Conservation (phyloP, 1,284 basidiomycete genomes). For the Sporisorium scitamineum region DNA sequence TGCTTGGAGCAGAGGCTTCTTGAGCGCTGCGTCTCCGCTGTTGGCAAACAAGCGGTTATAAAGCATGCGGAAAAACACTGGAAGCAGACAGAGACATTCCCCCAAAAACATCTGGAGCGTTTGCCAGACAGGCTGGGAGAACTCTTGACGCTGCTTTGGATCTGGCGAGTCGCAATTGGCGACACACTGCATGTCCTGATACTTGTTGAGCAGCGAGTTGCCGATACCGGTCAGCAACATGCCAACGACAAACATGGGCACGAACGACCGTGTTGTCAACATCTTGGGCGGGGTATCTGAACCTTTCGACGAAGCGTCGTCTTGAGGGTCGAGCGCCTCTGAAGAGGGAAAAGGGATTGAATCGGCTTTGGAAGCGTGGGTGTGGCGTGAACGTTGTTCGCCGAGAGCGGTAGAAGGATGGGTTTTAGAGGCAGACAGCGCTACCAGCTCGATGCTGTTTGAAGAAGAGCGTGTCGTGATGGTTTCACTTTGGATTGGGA, state of each 20-base stretch:
- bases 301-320: neutral
- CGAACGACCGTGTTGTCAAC: conserved; percentile 36
- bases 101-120: conserved; percentile 70
- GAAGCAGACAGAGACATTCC: conserved; percentile 68
- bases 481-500: conserved; percentile 1
- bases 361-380: conserved; percentile 1
- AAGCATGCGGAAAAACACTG: conserved; percentile 40
- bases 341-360: neutral
- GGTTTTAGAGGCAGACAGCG: conserved; percentile 36
- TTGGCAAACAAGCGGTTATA: conserved; percentile 28
- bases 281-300: conserved; percentile 20
- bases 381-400: conserved; percentile 21
- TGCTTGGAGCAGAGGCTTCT: conserved; percentile 44
- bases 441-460: conserved; percentile 37
- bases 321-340: conserved; percentile 4
- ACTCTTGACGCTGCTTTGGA: conserved; percentile 48
- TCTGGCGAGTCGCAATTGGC: conserved; percentile 65
- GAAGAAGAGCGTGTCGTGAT: conserved; percentile 12
- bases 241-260: conserved; percentile 71
- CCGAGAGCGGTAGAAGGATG: conserved; percentile 21
- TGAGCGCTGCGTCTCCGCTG: conserved; percentile 33
- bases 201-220: conserved; percentile 68
- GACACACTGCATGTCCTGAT: conserved; percentile 71
- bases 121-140: conserved; percentile 68
- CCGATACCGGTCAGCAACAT: conserved; percentile 73